Evolutionary conservation across 305 asterid genomes (phyloP).

Genomic region (Solanum hybrid): DNA sequence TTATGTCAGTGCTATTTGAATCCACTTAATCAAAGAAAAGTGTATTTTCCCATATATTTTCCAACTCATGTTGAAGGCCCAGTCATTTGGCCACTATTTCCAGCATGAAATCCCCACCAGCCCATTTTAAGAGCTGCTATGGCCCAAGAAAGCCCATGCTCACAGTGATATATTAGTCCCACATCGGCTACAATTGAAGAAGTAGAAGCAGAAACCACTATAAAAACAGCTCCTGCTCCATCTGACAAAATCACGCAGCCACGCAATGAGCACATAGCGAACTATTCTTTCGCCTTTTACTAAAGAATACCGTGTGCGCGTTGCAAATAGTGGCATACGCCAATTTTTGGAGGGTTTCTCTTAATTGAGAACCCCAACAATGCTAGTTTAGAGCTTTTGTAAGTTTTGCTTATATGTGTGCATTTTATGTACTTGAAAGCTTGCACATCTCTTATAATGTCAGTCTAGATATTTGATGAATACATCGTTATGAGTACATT

Average conservation of each 20-base stretch:
- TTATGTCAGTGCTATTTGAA: too few relatives aligned
- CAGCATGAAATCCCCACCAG: too few relatives aligned
- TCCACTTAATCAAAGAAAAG: not conserved
- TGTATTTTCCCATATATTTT: not conserved
- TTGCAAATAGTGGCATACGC: conserved; percentile 21
- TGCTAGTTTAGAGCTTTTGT: too few relatives aligned
- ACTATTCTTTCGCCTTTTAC: conserved; percentile 45
- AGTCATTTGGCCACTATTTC: not conserved
- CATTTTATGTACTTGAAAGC: not conserved
- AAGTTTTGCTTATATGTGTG: too few relatives aligned
- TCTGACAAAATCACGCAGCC: conserved; percentile 9
- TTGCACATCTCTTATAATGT: too few relatives aligned
- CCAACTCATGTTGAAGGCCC: not conserved
- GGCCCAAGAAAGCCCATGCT: too few relatives aligned
- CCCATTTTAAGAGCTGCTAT: too few relatives aligned
- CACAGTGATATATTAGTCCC: not conserved
- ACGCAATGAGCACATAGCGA: conserved; percentile 22
- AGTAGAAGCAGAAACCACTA: not conserved
- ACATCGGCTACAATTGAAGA: not conserved
- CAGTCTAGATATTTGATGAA: too few relatives aligned
- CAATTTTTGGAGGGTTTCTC: conserved; percentile 14
- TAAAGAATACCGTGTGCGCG: conserved; percentile 29
- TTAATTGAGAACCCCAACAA: too few relatives aligned
- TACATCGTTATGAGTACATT: too few relatives aligned
- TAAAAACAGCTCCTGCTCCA: not conserved